Percentiles rank a stretch among this genome's conserved stretches.
Conservation (phyloP, 345 rosid genomes). For the Jatropha curcas region DNA sequence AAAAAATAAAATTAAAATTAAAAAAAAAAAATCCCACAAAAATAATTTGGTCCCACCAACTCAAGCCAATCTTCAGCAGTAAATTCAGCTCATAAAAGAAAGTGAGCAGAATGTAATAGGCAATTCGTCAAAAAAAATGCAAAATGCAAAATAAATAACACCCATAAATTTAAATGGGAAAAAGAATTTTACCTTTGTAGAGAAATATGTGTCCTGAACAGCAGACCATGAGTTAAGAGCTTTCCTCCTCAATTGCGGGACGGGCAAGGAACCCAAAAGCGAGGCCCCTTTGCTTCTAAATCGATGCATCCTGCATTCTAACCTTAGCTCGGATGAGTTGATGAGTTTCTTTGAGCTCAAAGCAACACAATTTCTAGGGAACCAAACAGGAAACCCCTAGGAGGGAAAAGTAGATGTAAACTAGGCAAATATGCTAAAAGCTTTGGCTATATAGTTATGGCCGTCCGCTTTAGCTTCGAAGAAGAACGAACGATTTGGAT, state of each 20-base stretch:
- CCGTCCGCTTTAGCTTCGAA: too few species aligned
- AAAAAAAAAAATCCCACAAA: not conserved
- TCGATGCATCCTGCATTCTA: conserved; percentile 53
- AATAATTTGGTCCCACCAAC: not conserved
- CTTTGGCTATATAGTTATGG: too few species aligned
- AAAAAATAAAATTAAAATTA: not conserved
- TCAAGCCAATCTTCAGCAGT: not conserved
- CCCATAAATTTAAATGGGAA: not conserved
- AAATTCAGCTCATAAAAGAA: not conserved
- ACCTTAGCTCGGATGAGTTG: not conserved
- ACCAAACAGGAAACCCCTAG: not conserved
- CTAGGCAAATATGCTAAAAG: too few species aligned
- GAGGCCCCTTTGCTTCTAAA: conserved; percentile 58
- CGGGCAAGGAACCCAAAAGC: conserved; percentile 40
- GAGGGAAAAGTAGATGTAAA: not conserved
- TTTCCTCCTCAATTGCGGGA: conserved; percentile 65
- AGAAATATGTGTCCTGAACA: conserved; percentile 73
- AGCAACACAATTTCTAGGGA: not conserved
- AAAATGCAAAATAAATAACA: not conserved
- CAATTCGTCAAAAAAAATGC: not conserved
- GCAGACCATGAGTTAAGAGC: conserved; percentile 72
- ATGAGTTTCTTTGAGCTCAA: not conserved
- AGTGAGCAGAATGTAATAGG: not conserved
- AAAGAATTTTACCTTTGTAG: conserved; percentile 55
- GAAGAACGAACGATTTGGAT: too few species aligned